Evolutionary conservation across 2,329 filamentous ascomycete species (phyloP).

Genomic region (Triangularia setosa): DNA sequence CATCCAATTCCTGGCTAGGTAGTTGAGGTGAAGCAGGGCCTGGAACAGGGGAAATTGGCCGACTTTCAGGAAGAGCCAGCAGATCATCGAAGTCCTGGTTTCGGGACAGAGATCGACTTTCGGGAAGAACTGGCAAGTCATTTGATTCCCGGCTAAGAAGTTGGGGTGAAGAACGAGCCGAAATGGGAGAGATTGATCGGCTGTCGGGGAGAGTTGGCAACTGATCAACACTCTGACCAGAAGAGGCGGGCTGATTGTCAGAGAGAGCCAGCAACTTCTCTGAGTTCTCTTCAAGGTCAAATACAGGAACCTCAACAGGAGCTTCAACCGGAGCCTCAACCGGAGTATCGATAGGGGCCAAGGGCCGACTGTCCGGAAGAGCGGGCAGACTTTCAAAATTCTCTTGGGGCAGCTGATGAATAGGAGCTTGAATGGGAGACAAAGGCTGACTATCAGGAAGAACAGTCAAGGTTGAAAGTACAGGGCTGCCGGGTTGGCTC

Average conservation of each 20-base stretch:
- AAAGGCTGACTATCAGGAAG: neutral
- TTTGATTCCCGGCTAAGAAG: no score
- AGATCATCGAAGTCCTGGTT: neutral
- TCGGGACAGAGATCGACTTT: neutral
- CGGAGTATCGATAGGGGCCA: neutral
- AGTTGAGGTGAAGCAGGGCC: neutral
- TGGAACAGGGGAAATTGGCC: neutral
- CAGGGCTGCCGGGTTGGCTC: neutral
- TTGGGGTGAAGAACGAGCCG: no score
- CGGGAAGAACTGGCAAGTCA: conserved; percentile 1
- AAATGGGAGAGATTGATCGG: no score
- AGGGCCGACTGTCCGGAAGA: conserved; percentile 1
- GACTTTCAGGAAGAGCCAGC: conserved; percentile 5
- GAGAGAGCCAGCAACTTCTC: no score
- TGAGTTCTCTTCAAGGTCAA: no score
- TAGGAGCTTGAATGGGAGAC: neutral
- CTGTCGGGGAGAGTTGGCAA: no score
- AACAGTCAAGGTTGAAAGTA: neutral
- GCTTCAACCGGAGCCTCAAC: neutral
- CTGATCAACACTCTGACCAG: no score
- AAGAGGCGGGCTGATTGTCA: no score
- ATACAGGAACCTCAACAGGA: neutral
- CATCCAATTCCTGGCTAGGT: neutral
- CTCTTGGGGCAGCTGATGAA: neutral
- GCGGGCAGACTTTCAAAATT: conserved; percentile 3